Conservation (phyloP, 495 filamentous ascomycete genomes). For the Xylaria flabelliformis region DNA sequence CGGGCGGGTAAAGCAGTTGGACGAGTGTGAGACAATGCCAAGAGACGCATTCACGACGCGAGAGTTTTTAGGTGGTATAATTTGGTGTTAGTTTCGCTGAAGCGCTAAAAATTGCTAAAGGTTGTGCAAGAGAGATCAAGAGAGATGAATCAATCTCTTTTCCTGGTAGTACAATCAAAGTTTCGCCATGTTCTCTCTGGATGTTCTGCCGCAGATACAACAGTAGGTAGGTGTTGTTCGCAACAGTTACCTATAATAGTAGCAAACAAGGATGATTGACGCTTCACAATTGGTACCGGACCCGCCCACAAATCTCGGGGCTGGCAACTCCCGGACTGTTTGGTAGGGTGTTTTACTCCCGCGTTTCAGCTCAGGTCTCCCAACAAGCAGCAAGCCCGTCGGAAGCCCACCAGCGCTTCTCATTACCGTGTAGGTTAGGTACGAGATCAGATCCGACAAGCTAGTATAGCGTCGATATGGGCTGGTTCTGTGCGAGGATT, state of each 20-base stretch:
- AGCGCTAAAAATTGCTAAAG: background rate
- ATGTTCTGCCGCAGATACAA: too few species aligned
- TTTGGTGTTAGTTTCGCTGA: background rate
- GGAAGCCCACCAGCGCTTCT: background rate
- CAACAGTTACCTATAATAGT: background rate
- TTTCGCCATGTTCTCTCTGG: background rate
- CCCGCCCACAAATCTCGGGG: conserved; percentile 11
- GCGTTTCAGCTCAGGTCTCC: conserved; percentile 23
- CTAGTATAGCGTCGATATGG: background rate
- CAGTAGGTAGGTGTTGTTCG: background rate
- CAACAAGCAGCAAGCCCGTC: background rate
- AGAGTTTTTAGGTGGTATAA: background rate
- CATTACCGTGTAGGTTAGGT: too few species aligned
- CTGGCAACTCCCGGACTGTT: conserved; percentile 23
- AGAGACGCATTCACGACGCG: conserved; percentile 3
- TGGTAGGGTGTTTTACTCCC: conserved; percentile 19
- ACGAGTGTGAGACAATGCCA: conserved; percentile 23
- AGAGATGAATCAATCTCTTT: background rate
- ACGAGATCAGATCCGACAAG: background rate
- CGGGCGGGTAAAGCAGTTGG: conserved; percentile 17
- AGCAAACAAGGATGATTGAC: conserved; percentile 5
- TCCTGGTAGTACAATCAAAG: background rate
- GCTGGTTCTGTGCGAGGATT: background rate
- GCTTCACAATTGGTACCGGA: background rate
- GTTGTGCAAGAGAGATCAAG: background rate